These are phyloP conservation scores for Tylopilus plumbeoviolaceoides DNA, from an alignment of 768 basidiomycete species.

Conservation along the genomic window DNA sequence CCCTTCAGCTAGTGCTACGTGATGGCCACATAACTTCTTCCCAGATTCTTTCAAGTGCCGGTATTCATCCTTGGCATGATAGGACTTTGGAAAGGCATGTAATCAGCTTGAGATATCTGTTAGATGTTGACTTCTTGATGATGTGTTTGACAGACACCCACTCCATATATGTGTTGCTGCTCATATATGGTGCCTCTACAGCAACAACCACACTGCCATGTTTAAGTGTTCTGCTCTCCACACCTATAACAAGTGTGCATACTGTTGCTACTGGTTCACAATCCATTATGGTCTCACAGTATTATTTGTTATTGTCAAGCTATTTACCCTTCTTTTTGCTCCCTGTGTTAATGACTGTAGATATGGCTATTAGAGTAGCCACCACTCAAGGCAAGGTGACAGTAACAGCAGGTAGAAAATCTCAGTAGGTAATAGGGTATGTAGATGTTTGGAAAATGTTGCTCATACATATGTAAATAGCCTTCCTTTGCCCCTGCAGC, in stretches of 20 bases:
- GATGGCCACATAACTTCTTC: too few relatives aligned
- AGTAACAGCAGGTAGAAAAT: slow-evolving; percentile 12
- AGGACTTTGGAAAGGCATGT: slow-evolving; percentile 60
- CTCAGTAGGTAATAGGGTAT: slow-evolving; percentile 3
- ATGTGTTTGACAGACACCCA: slow-evolving; percentile 37
- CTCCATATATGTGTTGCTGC: slow-evolving; percentile 56
- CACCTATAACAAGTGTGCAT: slow-evolving; percentile 39
- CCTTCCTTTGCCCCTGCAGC: too few relatives aligned
- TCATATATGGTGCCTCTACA: slow-evolving; percentile 74
- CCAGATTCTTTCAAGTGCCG: slow-evolving; percentile 65
- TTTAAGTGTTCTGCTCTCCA: slow-evolving; percentile 53
- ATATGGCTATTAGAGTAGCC: slow-evolving; percentile 52
- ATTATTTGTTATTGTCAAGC: slow-evolving; percentile 53
- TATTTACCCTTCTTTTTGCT: slow-evolving; percentile 77
- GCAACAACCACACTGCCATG: slow-evolving; percentile 76
- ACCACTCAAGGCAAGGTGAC: slow-evolving; percentile 28
- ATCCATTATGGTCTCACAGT: slow-evolving; percentile 49
- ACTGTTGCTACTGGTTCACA: slow-evolving; percentile 29
- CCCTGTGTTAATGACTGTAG: slow-evolving; percentile 67
- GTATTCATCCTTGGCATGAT: slow-evolving; percentile 67
- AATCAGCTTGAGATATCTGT: neutral
- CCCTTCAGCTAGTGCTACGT: neutral
- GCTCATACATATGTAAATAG: too few relatives aligned
- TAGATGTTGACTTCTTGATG: neutral
- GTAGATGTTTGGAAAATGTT: too few relatives aligned